Base-by-base conservation (phyloP, 2,329 filamentous ascomycete genomes). In the Sphaceloma murrayae region DNA sequence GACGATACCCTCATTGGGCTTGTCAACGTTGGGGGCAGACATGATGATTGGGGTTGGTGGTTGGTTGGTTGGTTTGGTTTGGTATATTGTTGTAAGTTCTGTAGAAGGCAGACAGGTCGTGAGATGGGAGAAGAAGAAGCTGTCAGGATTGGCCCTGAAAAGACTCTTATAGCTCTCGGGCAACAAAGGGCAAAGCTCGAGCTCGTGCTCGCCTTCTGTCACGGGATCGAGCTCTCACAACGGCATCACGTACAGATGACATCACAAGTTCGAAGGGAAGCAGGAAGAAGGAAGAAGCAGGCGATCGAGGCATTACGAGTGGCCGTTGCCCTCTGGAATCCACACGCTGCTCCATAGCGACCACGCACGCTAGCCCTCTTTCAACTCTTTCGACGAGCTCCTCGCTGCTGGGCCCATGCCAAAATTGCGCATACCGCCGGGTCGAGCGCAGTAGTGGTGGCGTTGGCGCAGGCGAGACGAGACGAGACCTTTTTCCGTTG, bases 21-120 rank as follows among this genome's bases (percentile, higher is more conserved):
- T 59, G 57, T 66, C 59, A 54, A 56, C 60, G 61, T 66, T 66
- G 53, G 63, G 63, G 47, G 60, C 62, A 64, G 63, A 63, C 63
- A 66, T 66, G 46, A 55, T 64, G 61, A 54, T 50, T 43, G 44
- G 47, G 40, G 45, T 40, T 27, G 46, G 45, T 47, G 43, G 48
- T 45, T 45, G 49, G 46, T 46, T 39, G 46, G 44, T 34, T 50
- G 45, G 33, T 46, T 52, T 45, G 44, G 36, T 51, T 38, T 50
- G 42, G 29, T 10, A 40, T 40, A 11, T 26, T 38, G 11, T 36
- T 36, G 38, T 14, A 36, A 36, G 34, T 33, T 13, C 34, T 24
- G 16, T 42, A 38, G 31, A n/a, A n/a, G n/a, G n/a, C n/a, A n/a
- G n/a, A n/a, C n/a, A n/a, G n/a, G n/a, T n/a, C n/a, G 24, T 11